These are phyloP conservation scores for Trametes cinnabarina DNA, from an alignment of 768 basidiomycete species.

Conservation along the genomic window DNA sequence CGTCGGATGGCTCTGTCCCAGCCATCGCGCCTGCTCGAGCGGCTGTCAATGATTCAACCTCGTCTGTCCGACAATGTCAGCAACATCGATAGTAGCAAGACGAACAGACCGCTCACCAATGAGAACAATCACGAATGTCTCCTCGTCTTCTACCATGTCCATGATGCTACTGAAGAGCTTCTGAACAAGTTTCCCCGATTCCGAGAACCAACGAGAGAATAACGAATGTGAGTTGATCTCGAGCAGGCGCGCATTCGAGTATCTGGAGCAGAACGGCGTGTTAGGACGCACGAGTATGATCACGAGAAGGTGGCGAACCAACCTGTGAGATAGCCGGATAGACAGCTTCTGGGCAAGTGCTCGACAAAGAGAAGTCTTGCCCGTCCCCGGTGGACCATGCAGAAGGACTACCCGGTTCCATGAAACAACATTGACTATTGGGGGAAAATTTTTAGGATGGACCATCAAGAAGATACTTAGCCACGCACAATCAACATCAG, in stretches of 20 bases:
- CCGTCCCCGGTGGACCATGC: slow-evolving; percentile 96
- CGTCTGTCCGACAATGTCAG: slow-evolving; percentile 53
- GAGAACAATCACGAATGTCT: slow-evolving; percentile 87
- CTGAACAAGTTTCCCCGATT: slow-evolving; percentile 97
- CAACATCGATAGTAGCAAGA: not conserved
- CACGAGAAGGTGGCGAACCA: too few relatives aligned
- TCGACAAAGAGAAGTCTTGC: slow-evolving; percentile 93
- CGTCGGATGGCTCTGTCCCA: slow-evolving; percentile 95
- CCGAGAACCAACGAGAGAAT: slow-evolving; percentile 99
- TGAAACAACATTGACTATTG: slow-evolving; percentile 86
- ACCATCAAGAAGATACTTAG: not conserved
- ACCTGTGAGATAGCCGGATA: slow-evolving; percentile 86
- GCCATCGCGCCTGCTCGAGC: slow-evolving; percentile 93
- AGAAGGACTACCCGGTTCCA: slow-evolving; percentile 96
- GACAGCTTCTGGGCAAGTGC: slow-evolving; percentile 95
- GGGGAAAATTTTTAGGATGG: not conserved
- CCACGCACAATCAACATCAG: slow-evolving; percentile 73
- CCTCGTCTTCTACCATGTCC: slow-evolving; percentile 90
- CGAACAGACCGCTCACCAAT: slow-evolving; percentile 57
- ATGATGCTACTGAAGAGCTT: slow-evolving; percentile 85
- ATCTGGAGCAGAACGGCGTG: slow-evolving; percentile 53
- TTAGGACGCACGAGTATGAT: too few relatives aligned
- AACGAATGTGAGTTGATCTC: slow-evolving; percentile 99
- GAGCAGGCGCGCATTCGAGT: slow-evolving; percentile 80
- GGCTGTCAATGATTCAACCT: slow-evolving; percentile 94